Conservation (phyloP, 75 land plant genomes). For the Selaginella tamariscina region DNA sequence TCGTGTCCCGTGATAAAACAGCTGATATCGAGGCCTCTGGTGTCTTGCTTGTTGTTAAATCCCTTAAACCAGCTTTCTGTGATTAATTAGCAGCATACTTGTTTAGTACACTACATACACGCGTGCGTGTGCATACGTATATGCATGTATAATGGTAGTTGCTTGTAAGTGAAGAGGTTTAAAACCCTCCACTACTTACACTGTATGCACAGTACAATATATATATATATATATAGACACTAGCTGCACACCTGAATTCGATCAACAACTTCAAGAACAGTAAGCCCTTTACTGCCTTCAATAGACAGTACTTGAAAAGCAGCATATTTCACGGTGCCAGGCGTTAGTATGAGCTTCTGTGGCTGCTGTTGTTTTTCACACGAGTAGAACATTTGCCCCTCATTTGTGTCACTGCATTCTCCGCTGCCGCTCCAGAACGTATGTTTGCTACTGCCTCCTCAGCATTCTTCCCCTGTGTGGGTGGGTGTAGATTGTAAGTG, state of each 20-base stretch:
- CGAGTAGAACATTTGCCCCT: slow-evolving; percentile 35
- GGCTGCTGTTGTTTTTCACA: slow-evolving; percentile 61
- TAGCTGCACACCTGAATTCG: slow-evolving; percentile 82
- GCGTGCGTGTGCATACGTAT: no score
- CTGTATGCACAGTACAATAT: no score
- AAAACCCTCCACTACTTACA: no score
- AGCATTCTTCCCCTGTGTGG: slow-evolving; percentile 42
- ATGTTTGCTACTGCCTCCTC: slow-evolving; percentile 52
- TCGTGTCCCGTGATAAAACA: slow-evolving; percentile 78
- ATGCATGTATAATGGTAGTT: no score
- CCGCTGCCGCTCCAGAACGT: slow-evolving; percentile 87
- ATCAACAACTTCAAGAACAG: slow-evolving; percentile 74
- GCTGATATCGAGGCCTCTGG: slow-evolving; percentile 98
- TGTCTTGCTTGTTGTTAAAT: slow-evolving; percentile 80
- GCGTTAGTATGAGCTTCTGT: slow-evolving; percentile 36
- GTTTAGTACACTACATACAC: no score
- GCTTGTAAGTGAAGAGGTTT: no score
- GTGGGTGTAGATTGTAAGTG: no score
- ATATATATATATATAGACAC: no score
- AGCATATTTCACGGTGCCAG: slow-evolving; percentile 98
- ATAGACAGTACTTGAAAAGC: slow-evolving; percentile 94
- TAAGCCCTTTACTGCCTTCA: slow-evolving; percentile 76
- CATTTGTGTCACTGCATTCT: slow-evolving; percentile 79
- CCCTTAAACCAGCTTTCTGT: slow-evolving; percentile 92
- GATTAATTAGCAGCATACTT: background rate